phyloP scores from a whole-genome alignment of 352 stramenopile species.

The Pythium insidiosum region DNA sequence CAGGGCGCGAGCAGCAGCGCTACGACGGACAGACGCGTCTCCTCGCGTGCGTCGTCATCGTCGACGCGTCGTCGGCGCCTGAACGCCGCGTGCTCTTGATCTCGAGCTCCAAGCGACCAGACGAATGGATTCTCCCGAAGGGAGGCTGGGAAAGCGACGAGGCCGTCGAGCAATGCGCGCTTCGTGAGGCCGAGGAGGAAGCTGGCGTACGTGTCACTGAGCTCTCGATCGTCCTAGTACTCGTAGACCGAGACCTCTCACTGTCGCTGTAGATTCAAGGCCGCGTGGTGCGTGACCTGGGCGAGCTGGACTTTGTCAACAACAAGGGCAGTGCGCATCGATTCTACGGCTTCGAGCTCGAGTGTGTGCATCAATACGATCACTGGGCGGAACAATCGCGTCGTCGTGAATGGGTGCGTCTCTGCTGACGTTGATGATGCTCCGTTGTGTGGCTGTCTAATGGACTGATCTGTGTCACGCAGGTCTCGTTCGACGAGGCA shows the following conservation, averaged over 20 bases:
- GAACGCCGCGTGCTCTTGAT: constrained; percentile 67
- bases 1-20: constrained; percentile 53
- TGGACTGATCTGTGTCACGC: no score
- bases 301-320: constrained; percentile 36
- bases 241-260: no score
- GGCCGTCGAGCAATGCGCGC: constrained; percentile 82
- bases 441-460: no score
- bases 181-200: constrained; percentile 93
- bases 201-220: constrained; percentile 62
- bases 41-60: constrained; percentile 45
- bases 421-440: no score
- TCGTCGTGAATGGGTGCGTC: constrained; percentile 41
- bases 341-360: constrained; percentile 39
- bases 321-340: constrained; percentile 36
- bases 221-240: constrained; percentile 24
- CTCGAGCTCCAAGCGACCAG: constrained; percentile 79
- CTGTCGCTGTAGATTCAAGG: no score
- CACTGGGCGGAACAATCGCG: constrained; percentile 53
- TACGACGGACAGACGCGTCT: constrained; percentile 54
- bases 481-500: no score
- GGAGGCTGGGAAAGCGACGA: constrained; percentile 95
- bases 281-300: constrained; percentile 33
- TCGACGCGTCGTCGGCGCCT: neutral
- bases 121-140: constrained; percentile 95
- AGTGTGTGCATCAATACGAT: constrained; percentile 26